Evolutionary conservation across 345 rosid species (phyloP), one percentile per base, ranked within the genome.

Genomic region (Reutealis trisperma): DNA sequence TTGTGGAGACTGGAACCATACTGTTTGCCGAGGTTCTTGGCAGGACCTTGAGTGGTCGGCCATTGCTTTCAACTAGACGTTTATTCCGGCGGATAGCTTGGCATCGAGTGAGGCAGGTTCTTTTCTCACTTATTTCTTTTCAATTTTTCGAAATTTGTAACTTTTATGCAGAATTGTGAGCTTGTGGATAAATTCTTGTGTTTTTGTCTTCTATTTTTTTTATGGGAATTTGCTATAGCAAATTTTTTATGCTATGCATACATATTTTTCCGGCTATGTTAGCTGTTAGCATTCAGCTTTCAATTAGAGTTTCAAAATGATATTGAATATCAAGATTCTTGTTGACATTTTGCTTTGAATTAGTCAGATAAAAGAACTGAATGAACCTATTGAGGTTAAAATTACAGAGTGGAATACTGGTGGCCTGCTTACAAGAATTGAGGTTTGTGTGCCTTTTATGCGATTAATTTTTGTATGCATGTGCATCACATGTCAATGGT

Each of bases 51-150:
- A 92, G 98, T 64, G 99, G 99, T 18, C 82, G 97, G 32, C 98
- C 97, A 13, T 74, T 95, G 91, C 93, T 95, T 78, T 95, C 99
- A 16, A 87, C 90, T 2, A 87, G 99, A 80, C 81, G 92, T 9
- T 71, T 89, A 4, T 90, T 93, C 49, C 83, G 93, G 70, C 85
- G 86, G 79, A 81, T 89, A 58, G 90, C 99, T 68, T 95, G 99
- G 98, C 93, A 89, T 62, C 97, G 98, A 85, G 90, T 89, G 92
- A 95, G 98, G 99, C 99, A 93, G 98, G 98, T 95, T 88, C 89
- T 89, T 83, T 79, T 90, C 94, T 92, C 80, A 34, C 83, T 82
- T 81, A n/a, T 24, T 81, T 67, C 67, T 60, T 63, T 59, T 1
- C 25, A 15, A 21, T 64, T 55, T 76, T 45, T 16, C 21, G 22